Evolutionary conservation across 2,329 filamentous ascomycete genomes (phyloP), one percentile per base, ranked within the genome.

Genomic region (Apiospora koreana): DNA sequence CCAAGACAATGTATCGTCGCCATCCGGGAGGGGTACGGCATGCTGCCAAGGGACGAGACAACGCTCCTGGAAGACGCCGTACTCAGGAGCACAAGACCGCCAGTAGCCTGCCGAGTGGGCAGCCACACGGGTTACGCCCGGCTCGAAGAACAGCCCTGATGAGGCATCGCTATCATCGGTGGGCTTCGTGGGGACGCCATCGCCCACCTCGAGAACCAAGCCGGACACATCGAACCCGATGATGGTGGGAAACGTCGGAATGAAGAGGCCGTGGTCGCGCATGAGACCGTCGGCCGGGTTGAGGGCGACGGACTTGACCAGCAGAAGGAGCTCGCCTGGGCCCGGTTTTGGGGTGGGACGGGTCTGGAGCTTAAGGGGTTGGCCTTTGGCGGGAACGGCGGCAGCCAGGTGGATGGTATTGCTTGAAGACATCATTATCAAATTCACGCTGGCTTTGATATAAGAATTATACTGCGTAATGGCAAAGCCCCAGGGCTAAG

Each of bases 241-340:
- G 28, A 84, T 79, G 0, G 83, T 80, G 6, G 85, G 85, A 71
- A 83, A 85, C 0, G 62, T 66, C 1, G 78, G 58, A 48, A 85
- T 80, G 65, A 82, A 79, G 69, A 86, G 78, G 21, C 84, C 85
- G 7, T 76, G 72, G 31, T 81, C 77, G n/a, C 83, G 84, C 77
- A 84, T 82, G 64, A 77, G 64, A 67, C 25, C 70, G 70, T 87
- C 86, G 67, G 84, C 79, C 2, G 85, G 85, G 71, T 87, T 87
- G 46, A 87, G 76, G 18, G 84, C 85, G 6, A 86, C 75, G 3
- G 85, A 83, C 67, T 84, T 83, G 73, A 86, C 81, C 1, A 76
- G 81, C 69, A 87, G 77, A 31, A 87, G 84, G 68, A 87, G 77
- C 58, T 87, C 85, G 41, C 74, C 75, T 23, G 83, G 82, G 0